phyloP scores from a whole-genome alignment of 768 basidiomycete genomes.

The Pleurotus citrinopileatus region DNA sequence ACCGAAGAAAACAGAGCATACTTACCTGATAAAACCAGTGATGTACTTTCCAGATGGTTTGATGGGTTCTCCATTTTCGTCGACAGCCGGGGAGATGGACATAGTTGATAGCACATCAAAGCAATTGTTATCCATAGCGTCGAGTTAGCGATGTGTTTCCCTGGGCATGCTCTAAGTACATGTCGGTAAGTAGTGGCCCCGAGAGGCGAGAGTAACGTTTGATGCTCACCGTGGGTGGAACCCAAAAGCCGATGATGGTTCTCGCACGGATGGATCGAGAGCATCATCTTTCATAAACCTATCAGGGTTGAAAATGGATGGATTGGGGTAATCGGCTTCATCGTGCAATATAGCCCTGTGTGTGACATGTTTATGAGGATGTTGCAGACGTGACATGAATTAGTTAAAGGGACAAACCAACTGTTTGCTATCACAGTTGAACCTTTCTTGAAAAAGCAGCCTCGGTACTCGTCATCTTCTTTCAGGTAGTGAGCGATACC shows the following conservation, averaged over 20 bases:
- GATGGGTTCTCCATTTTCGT: neutral
- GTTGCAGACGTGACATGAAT: neutral
- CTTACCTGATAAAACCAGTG: neutral
- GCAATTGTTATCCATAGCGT: neutral
- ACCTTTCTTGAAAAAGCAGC: neutral
- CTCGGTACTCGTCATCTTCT: neutral
- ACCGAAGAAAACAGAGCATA: neutral
- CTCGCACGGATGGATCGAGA: slow-evolving; percentile 12
- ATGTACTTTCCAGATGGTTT: neutral
- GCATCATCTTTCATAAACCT: slow-evolving; percentile 25
- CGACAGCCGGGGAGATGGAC: neutral
- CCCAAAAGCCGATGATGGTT: slow-evolving; percentile 10
- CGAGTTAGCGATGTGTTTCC: neutral
- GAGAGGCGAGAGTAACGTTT: neutral
- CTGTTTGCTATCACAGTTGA: neutral
- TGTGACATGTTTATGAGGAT: too few relatives aligned
- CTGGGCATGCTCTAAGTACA: neutral
- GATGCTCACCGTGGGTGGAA: neutral
- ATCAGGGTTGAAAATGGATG: slow-evolving; percentile 27
- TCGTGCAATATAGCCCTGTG: slow-evolving; percentile 31
- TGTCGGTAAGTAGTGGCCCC: too few relatives aligned
- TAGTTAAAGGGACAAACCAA: neutral
- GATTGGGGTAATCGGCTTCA: slow-evolving; percentile 23
- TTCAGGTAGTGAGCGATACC: neutral
- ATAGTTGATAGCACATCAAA: neutral